Evolutionary conservation across 169 alveolate species (phyloP), one percentile per base, ranked within the genome.

Genomic region (Babesia bovis): DNA sequence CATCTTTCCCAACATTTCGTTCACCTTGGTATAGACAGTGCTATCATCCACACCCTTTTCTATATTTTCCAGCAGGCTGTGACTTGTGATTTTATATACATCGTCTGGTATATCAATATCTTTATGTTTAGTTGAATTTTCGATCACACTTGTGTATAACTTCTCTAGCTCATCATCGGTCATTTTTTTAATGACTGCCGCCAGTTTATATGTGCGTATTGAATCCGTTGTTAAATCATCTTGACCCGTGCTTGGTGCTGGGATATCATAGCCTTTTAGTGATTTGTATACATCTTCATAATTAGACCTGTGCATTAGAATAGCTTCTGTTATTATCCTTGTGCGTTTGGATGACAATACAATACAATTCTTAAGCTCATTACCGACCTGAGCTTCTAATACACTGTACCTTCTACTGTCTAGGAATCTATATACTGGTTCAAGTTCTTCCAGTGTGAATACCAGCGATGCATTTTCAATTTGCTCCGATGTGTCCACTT

Each of bases 221-320:
- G 58, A 66, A 28, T 63, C 75, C 23, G n/a, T 10, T 17, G 75
- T 51, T 9, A 23, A 13, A n/a, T 65, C 72, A 17, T 7, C 59
- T 17, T 66, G 28, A 36, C 32, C 58, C 26, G 12, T 33, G 1
- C 7, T 42, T 12, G 61, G 73, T 21, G 19, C 3, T 59, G 56
- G 70, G 33, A 71, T 25, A 38, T 71, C 65, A 2, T 23, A 63
- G 32, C 58, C 63, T 21, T 71, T 49, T 12, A 71, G 65, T 13
- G 47, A n/a, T 10, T 71, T 56, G 51, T 44, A 71, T 1, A 71
- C 63, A 15, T 57, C 71, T 15, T 56, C 82, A 36, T 71, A 71
- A 47, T 60, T 71, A n/a, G 82, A 71, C 53, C 56, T 10, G 57
- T 71, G 82, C 72, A 60, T 21, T 23, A 71, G 47, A 6, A 71